Conservation (phyloP, 2,329 filamentous ascomycete genomes). For the Zymoseptoria pseudotritici region DNA sequence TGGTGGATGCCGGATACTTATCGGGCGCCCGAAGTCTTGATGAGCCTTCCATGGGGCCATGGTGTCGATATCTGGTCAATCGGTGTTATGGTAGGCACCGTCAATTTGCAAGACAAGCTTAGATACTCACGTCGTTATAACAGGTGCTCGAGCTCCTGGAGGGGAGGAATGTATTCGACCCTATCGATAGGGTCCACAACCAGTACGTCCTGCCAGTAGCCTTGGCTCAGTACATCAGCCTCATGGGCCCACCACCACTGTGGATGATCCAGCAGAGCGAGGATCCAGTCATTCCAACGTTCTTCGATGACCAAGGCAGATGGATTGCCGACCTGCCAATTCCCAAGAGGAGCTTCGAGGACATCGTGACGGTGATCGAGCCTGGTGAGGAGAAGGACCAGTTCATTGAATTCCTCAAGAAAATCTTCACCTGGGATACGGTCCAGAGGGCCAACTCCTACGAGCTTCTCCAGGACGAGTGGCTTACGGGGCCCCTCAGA, state of each 20-base stretch:
- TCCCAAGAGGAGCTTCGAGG: background rate
- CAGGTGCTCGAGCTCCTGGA: conserved; percentile 26
- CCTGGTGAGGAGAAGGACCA: conserved; percentile 1
- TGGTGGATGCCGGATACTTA: conserved; percentile 3
- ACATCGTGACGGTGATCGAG: background rate
- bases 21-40: conserved; percentile 1
- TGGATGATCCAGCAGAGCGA: conserved; percentile 4
- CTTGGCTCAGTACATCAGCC: conserved; percentile 24
- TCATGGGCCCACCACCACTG: conserved; percentile 1
- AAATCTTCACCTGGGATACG: conserved; percentile 23
- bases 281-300: background rate
- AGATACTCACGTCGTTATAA: too few relatives aligned
- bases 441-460: conserved; percentile 12
- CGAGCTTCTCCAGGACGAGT: conserved; percentile 19
- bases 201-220: conserved; percentile 25
- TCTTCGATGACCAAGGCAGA: conserved; percentile 1
- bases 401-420: conserved; percentile 24
- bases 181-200: conserved; percentile 16
- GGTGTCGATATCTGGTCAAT: conserved; percentile 1
- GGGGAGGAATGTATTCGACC: conserved; percentile 23
- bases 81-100: background rate
- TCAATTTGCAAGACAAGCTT: too few relatives aligned
- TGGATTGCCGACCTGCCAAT: conserved; percentile 1
- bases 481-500: conserved; percentile 1
- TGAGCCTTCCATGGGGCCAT: background rate